phyloP scores from a whole-genome alignment of 768 basidiomycete species.

The Cystobasidium onofrii region DNA sequence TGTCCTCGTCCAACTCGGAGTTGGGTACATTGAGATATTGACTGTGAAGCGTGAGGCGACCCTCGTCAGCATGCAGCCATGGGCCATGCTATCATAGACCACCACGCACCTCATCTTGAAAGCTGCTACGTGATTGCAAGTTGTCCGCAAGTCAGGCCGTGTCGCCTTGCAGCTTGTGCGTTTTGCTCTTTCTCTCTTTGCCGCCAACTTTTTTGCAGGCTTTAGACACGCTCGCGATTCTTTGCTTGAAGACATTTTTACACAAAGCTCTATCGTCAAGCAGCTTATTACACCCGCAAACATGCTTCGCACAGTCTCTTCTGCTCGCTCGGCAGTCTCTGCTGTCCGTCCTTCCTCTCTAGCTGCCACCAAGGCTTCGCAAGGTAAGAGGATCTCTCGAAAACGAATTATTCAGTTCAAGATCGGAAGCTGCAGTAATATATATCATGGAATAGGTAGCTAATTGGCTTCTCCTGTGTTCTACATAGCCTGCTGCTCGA shows the following conservation, averaged over 20 bases:
- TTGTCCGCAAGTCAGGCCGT: background rate
- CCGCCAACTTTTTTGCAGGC: background rate
- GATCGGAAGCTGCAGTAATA: background rate
- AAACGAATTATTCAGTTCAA: background rate
- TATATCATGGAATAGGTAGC: background rate
- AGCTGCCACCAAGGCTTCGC: background rate
- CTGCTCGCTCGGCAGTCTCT: constrained; percentile 6
- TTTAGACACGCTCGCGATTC: background rate
- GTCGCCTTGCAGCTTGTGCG: background rate
- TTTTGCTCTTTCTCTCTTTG: constrained; percentile 1
- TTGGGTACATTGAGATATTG: constrained; percentile 95
- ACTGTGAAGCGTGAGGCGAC: constrained; percentile 50
- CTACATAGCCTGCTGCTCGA: background rate
- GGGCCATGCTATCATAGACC: background rate
- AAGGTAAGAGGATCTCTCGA: background rate
- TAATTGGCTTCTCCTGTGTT: background rate
- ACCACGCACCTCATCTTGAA: constrained; percentile 21
- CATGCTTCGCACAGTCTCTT: constrained; percentile 22
- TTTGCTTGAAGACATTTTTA: background rate
- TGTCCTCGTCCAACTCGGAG: constrained; percentile 93
- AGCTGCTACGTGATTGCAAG: background rate
- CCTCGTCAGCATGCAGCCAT: no score
- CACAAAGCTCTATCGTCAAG: background rate
- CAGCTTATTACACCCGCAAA: background rate
- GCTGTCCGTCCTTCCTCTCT: background rate